These are phyloP conservation scores for Geotrichum reessii DNA, from an alignment of 1,139 yeast genomes.

Conservation along the genomic window DNA sequence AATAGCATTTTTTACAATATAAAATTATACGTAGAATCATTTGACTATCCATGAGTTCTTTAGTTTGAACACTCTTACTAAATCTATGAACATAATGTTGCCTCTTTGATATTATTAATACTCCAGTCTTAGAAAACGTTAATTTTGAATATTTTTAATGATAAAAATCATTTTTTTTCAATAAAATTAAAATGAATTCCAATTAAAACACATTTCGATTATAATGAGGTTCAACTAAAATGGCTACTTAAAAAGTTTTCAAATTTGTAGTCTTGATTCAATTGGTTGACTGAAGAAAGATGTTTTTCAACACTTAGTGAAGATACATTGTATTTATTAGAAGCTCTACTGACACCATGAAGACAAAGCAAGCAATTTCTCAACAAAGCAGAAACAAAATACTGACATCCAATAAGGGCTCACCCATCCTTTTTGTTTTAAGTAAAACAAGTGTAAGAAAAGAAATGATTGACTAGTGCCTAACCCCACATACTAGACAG, in stretches of 20 bases:
- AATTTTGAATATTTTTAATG: too few species aligned
- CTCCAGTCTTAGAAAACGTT: too few species aligned
- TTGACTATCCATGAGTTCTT: too few species aligned
- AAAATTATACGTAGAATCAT: too few species aligned
- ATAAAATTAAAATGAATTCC: not conserved
- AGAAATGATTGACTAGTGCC: not conserved
- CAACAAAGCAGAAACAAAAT: not conserved
- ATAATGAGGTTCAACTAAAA: too few species aligned
- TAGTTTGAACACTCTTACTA: too few species aligned
- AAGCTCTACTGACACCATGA: not conserved
- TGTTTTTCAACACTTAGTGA: not conserved
- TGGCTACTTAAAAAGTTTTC: not conserved
- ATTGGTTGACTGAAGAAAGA: not conserved
- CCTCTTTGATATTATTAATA: too few species aligned
- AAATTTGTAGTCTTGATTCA: not conserved
- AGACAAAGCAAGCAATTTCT: not conserved
- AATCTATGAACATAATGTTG: too few species aligned
- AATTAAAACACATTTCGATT: not conserved
- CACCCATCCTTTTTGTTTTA: not conserved
- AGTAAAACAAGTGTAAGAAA: not conserved
- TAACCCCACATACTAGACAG: not conserved
- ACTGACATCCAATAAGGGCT: not conserved
- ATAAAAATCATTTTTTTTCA: too few species aligned
- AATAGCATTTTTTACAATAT: too few species aligned
- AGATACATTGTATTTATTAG: too few species aligned